Evolutionary conservation across 2,329 filamentous ascomycete genomes (phyloP).

Genomic region (Ceratocystis diversiconidia): DNA sequence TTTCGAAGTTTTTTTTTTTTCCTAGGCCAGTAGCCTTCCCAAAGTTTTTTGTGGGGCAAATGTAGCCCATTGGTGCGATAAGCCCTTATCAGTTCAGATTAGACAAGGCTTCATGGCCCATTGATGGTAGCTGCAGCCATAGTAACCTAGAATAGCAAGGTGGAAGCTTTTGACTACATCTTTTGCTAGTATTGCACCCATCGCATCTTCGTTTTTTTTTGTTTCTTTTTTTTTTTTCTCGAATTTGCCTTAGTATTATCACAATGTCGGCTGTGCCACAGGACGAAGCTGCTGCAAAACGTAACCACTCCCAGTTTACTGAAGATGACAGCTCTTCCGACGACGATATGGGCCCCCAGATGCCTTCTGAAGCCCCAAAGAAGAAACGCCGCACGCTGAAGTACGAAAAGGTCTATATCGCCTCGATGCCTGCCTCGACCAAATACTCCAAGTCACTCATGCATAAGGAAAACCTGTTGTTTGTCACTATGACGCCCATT

Average conservation of each 20-base stretch:
- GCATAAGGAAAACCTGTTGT: slow-evolving; percentile 91
- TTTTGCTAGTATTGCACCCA: not conserved
- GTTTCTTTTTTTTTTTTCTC: not conserved
- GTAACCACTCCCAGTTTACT: slow-evolving; percentile 40
- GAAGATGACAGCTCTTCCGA: slow-evolving; percentile 53
- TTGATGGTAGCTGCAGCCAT: slow-evolving; percentile 11
- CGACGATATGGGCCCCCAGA: slow-evolving; percentile 85
- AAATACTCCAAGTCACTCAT: slow-evolving; percentile 94
- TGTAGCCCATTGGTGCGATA: slow-evolving; percentile 14
- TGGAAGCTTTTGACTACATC: not conserved
- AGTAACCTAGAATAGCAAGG: slow-evolving; percentile 1
- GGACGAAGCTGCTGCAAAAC: slow-evolving; percentile 24
- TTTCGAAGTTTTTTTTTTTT: slow-evolving; percentile 16
- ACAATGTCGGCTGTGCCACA: slow-evolving; percentile 11
- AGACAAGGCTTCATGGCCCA: not conserved
- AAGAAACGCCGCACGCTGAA: slow-evolving; percentile 85
- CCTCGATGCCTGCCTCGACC: slow-evolving; percentile 64
- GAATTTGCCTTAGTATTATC: not conserved
- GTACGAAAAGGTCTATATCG: slow-evolving; percentile 89
- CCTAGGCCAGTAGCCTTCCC: slow-evolving; percentile 11
- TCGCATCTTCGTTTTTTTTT: not conserved
- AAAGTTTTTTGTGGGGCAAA: slow-evolving; percentile 12
- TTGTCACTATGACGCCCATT: slow-evolving; percentile 71
- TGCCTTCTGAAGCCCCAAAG: slow-evolving; percentile 67
- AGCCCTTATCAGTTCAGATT: slow-evolving; percentile 12